Percentiles rank a stretch among this genome's conserved stretches.
These are phyloP conservation scores for Globisporangium mamillatum DNA, from an alignment of 352 stramenopile species.

Conservation along the genomic window DNA sequence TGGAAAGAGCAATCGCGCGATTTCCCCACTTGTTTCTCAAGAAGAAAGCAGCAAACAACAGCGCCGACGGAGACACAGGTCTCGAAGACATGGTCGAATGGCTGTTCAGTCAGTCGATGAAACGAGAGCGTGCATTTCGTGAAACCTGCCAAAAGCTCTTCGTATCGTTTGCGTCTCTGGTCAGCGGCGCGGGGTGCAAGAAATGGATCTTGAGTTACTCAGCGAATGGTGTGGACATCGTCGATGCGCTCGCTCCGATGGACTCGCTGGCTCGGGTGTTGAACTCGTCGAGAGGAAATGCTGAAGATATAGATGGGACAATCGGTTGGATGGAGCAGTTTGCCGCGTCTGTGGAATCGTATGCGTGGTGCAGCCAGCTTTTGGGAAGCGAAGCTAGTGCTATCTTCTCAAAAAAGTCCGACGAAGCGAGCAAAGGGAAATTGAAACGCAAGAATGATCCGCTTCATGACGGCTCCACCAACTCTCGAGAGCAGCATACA, in stretches of 20 bases:
- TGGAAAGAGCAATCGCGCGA: conserved; percentile 53
- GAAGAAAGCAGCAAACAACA: conserved; percentile 2
- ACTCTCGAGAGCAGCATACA: conserved; percentile 14
- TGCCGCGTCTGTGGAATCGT: conserved; percentile 54
- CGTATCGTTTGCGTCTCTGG: conserved; percentile 40
- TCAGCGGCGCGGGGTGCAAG: conserved; percentile 32
- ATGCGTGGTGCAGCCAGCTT: conserved; percentile 47
- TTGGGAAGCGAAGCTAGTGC: conserved; percentile 31
- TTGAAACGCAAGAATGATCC: conserved; percentile 34
- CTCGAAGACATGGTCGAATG: conserved; percentile 22
- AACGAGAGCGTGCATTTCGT: conserved; percentile 37
- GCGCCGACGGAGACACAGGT: conserved; percentile 19
- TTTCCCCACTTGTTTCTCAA: conserved; percentile 50
- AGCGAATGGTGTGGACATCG: conserved; percentile 17
- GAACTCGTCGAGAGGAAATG: background rate
- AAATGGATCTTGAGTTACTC: conserved; percentile 57
- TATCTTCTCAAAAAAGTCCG: conserved; percentile 16
- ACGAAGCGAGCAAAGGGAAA: conserved; percentile 12
- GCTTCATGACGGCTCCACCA: background rate
- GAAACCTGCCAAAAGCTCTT: conserved; percentile 43
- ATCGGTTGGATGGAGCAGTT: conserved; percentile 68
- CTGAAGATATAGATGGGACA: conserved; percentile 16
- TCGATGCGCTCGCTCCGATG: conserved; percentile 41
- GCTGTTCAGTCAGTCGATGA: conserved; percentile 41
- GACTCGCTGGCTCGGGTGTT: conserved; percentile 34